Evolutionary conservation across 352 stramenopile species (phyloP), one percentile per base, ranked within the genome.

Genomic region (Aphanomyces astaci): DNA sequence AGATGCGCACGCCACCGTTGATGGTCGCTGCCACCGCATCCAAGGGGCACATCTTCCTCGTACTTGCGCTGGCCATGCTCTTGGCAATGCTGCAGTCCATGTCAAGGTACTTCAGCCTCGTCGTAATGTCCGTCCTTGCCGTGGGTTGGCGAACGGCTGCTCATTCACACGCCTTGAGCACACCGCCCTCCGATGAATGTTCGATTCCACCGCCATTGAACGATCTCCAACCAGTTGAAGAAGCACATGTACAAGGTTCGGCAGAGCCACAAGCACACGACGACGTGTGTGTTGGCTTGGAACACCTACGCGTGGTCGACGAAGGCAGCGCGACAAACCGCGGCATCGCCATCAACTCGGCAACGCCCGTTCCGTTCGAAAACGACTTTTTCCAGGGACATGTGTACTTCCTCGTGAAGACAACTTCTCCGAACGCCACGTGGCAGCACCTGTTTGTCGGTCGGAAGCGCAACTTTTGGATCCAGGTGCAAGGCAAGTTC

Each of bases 401-500:
- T 36, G 84, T 86, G 43, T 73, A 90, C 25, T 95, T 97, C 36
- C 73, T 97, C 24, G 77, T 95, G 70, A 86, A 81, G 28, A 94
- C 88, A 27, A 32, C 74, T 0, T 86, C 87, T 0, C 71, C 83
- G 31, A 75, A 88, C 43, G 59, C 79, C 11, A 72, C 73, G 27
- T 91, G 86, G 69, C 64, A 69, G 10, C 65, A 72, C 53, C 73
- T 95, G 5, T 93, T 95, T 39, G 67, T 39, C 5, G 75, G 76
- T 45, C 86, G 87, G 32, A 78, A 80, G 11, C 82, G 86, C 54
- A 87, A 85, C 76, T 91, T 95, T 66, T 95, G 86, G 86, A 93
- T 95, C 72, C 86, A 95, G 57, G 84, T 95, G 9, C 86, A 95
- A 57, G 84, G 86, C 24, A 73, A 72, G n/a, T 95, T 95, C 70